Percentiles rank a stretch among this genome's conserved stretches.
phyloP scores from a whole-genome alignment of 352 stramenopile genomes.

The Aphanomyces astaci region DNA sequence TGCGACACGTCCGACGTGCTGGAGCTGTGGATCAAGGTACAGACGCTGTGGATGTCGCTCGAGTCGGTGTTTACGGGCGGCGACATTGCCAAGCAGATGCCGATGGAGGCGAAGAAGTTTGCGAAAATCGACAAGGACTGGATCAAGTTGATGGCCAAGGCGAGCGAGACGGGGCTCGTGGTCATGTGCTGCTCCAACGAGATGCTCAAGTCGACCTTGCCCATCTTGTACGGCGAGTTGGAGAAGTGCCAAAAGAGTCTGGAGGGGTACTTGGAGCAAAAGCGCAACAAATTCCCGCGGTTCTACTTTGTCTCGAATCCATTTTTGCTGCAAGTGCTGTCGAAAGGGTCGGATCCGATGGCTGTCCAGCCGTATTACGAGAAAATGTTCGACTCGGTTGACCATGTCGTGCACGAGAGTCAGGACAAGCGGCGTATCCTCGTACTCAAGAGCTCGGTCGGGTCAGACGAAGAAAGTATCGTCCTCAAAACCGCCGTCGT shows the following conservation, averaged over 20 bases:
- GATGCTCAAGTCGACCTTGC: constrained; percentile 69
- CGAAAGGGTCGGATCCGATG: constrained; percentile 67
- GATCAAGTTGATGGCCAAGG: constrained; percentile 84
- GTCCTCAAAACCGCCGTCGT: constrained; percentile 41
- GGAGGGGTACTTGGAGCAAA: constrained; percentile 88
- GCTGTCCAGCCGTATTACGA: constrained; percentile 83
- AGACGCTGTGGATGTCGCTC: constrained; percentile 85
- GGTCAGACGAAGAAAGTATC: constrained; percentile 69
- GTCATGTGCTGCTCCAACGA: constrained; percentile 79
- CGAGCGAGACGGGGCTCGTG: constrained; percentile 67
- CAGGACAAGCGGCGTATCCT: constrained; percentile 55
- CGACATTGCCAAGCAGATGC: constrained; percentile 91
- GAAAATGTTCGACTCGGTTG: constrained; percentile 79
- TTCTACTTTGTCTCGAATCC: constrained; percentile 92
- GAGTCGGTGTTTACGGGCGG: constrained; percentile 89
- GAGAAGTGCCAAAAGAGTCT: constrained; percentile 89
- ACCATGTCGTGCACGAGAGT: constrained; percentile 65
- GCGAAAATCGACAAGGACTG: constrained; percentile 90
- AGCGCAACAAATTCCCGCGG: constrained; percentile 83
- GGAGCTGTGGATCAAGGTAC: constrained; percentile 87
- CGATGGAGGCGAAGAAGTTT: constrained; percentile 88
- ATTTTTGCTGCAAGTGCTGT: constrained; percentile 84
- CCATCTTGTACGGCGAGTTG: constrained; percentile 82
- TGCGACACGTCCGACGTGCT: constrained; percentile 85
- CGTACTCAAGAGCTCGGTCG: constrained; percentile 63